Evolutionary conservation across 2,329 filamentous ascomycete species (phyloP), one percentile per base, ranked within the genome.

Genomic region (Fusarium sacchari): DNA sequence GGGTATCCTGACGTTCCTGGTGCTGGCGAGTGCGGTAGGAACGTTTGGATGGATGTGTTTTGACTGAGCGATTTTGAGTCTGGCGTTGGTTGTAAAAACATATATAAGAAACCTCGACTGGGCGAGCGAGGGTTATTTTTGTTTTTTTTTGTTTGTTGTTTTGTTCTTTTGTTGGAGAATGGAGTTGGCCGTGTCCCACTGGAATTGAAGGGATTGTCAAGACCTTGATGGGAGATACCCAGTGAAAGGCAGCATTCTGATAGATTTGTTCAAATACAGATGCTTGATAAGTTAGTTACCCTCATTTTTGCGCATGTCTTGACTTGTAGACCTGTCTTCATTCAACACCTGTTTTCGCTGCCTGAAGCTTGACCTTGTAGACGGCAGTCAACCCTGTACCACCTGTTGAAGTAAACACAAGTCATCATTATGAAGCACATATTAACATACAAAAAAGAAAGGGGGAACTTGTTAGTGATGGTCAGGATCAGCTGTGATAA

Each of bases 31-130:
- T 24, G 81, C 82, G 3, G 58, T 86, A 5, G 82, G 83, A 22
- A 83, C 83, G 9, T 88, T 87, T 78, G 80, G 82, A 36, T 89
- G 87, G 87, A 88, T 88, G 86, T 85, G 84, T 64, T 77, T 79
- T 62, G 78, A 81, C 22, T 82, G 53, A 64, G 47, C 28, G 22
- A 9, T 30, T 22, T 39, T 24, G 3, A 26, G 17, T 24, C 18
- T 30, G 64, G 69, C 63, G 64, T 69, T 67, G 28, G 50, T 47
- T 56, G 46, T 59, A 30, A 55, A 55, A 37, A 5, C 50, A 58
- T 49, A 32, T 58, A 24, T 10, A 44, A 50, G 47, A 50, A 60
- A 30, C 63, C 63, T 67, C 24, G 65, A 67, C 34, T 32, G 52
- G 52, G 52, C 37, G 26, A 58, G 24, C 28, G 62, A 66, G 39